Evolutionary conservation across 1,284 basidiomycete genomes (phyloP), one percentile per base, ranked within the genome.

Genomic region (Trichosporon sp.): DNA sequence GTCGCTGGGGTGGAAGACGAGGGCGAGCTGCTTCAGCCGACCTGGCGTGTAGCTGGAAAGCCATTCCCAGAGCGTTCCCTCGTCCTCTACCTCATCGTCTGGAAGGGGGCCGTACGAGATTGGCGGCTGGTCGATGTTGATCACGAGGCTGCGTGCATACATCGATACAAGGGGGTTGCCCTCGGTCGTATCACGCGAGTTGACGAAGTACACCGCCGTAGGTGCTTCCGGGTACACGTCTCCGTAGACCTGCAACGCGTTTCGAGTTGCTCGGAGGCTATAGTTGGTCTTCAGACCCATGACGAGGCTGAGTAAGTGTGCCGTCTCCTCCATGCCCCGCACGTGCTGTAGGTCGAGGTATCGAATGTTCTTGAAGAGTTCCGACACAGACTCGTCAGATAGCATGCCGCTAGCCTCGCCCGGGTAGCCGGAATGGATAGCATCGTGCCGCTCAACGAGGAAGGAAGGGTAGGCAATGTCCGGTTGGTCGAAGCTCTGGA

Each of bases 91-190:
- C 51, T 54, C 51, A 19, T 54, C 51, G 51, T 54, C 51, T 16
- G 51, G 51, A 4, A 54, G 51, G 19, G 51, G 19, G 19, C 51
- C 51, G 19, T 54, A 54, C 4, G 51, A 54, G 6, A 54, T 21
- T 19, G 51, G 51, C 51, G 51, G 51, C 19, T 54, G 51, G 51
- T 54, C 51, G 19, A 54, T 19, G 51, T 54, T 54, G 19, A 54
- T 21, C 8, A 54, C 21, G 51, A 54, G 51, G 21, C 21, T 19
- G 51, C 51, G 51, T 19, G 51, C 51, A 54, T 54, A 19, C 51
- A 54, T 54, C 2, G 19, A 26, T 7, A 54, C 51, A 6, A 54
- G 21, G 19, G 51, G 51, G 51, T 54, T 54, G 21, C 51, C 51
- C 51, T 54, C 51, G 1, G 51, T 54, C 6, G 51, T 16, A 8